Conservation (phyloP, 2,329 filamentous ascomycete species). For the Anisogramma anomala region DNA sequence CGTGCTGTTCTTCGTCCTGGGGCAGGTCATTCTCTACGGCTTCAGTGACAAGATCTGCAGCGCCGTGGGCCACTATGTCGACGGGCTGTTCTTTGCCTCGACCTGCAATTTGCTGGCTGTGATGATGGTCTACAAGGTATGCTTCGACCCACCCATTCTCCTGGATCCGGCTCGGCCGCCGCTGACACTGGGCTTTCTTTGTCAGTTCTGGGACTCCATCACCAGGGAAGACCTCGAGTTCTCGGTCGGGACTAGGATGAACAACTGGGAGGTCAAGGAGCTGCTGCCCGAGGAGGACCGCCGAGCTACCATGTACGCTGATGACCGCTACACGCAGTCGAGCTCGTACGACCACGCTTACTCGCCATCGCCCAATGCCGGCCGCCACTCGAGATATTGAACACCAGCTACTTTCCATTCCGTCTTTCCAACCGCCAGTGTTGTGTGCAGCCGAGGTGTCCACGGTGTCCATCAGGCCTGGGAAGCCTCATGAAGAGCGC, state of each 20-base stretch:
- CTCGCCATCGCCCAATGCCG: constrained; percentile 28
- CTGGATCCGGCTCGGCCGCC: no score
- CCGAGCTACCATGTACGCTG: constrained; percentile 58
- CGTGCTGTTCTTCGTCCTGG: constrained; percentile 79
- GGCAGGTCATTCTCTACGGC: constrained; percentile 86
- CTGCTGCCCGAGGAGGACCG: constrained; percentile 71
- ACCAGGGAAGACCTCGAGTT: constrained; percentile 98
- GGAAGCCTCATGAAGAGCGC: no score
- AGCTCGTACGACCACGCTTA: constrained; percentile 42
- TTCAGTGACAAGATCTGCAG: constrained; percentile 79
- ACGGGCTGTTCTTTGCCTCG: constrained; percentile 88
- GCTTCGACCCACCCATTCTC: no score
- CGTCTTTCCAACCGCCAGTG: background rate
- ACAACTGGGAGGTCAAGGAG: constrained; percentile 98
- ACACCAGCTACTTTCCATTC: background rate
- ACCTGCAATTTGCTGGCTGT: constrained; percentile 87
- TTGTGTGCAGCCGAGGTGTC: no score
- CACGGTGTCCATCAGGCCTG: background rate
- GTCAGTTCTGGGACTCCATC: constrained; percentile 96
- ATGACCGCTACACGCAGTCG: constrained; percentile 51
- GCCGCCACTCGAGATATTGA: constrained; percentile 37
- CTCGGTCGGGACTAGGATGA: constrained; percentile 85
- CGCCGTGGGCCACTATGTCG: constrained; percentile 78
- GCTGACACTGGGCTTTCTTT: constrained; percentile 13
- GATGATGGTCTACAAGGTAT: constrained; percentile 99